These are phyloP conservation scores for Porcisia deanei DNA, from an alignment of 208 protist species.

Conservation along the genomic window DNA sequence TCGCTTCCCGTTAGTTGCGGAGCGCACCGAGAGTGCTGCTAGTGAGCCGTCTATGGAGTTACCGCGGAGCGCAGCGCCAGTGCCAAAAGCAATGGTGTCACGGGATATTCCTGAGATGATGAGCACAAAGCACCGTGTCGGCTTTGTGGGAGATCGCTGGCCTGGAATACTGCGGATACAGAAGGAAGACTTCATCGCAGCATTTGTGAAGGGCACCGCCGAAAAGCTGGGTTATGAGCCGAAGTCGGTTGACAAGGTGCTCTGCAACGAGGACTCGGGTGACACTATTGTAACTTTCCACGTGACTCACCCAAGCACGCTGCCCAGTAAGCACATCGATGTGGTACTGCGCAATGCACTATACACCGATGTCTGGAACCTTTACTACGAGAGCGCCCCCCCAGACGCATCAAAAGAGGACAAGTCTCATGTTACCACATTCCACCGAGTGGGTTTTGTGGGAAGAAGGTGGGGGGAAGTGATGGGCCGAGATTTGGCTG, in stretches of 20 bases:
- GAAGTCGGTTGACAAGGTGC: slow-evolving; percentile 44
- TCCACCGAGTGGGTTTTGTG: slow-evolving; percentile 76
- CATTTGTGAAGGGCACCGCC: slow-evolving; percentile 45
- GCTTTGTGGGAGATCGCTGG: slow-evolving; percentile 68
- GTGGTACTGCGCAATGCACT: slow-evolving; percentile 42
- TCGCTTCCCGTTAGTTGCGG: background rate
- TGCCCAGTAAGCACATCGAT: slow-evolving; percentile 51
- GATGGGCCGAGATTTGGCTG: slow-evolving; percentile 33
- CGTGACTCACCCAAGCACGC: slow-evolving; percentile 36
- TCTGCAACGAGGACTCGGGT: slow-evolving; percentile 46
- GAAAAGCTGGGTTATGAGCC: slow-evolving; percentile 37
- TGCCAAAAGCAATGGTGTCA: background rate
- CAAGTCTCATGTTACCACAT: slow-evolving; percentile 33
- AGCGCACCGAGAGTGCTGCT: background rate
- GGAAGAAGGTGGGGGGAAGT: slow-evolving; percentile 53
- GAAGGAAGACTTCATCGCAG: slow-evolving; percentile 32
- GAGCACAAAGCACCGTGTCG: slow-evolving; percentile 53
- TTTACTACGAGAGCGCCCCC: slow-evolving; percentile 46
- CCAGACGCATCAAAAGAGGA: background rate
- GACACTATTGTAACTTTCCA: slow-evolving; percentile 64
- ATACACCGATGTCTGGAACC: slow-evolving; percentile 56
- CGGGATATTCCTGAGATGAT: background rate
- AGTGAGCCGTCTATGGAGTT: background rate
- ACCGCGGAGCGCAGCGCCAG: background rate
- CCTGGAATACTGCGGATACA: slow-evolving; percentile 37